These are phyloP conservation scores for Saitozyma sp. DNA, from an alignment of 768 basidiomycete genomes.

Conservation along the genomic window DNA sequence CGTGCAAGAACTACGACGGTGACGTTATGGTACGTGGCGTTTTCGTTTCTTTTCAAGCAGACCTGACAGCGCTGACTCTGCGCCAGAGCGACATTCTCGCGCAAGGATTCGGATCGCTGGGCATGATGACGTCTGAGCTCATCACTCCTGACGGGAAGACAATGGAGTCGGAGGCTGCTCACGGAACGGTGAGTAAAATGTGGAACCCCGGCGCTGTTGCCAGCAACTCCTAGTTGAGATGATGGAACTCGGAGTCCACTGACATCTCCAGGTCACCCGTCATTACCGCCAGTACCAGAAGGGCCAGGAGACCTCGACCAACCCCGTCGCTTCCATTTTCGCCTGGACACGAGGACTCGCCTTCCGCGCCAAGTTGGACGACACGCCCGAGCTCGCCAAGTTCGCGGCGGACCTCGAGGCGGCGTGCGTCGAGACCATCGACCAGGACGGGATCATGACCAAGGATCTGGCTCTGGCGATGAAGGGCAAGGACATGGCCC, in stretches of 20 bases:
- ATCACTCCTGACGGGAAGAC: constrained; percentile 91
- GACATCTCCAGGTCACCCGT: constrained; percentile 66
- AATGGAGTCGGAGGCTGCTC: constrained; percentile 94
- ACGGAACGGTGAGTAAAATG: constrained; percentile 59
- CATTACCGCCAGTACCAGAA: constrained; percentile 98
- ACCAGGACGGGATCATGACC: constrained; percentile 88
- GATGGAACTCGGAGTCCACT: not conserved
- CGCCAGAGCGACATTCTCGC: constrained; percentile 86
- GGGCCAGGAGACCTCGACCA: constrained; percentile 95
- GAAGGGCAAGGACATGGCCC: constrained; percentile 81
- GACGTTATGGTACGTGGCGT: constrained; percentile 66
- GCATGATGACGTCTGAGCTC: constrained; percentile 97
- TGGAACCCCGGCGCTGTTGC: constrained; percentile 9
- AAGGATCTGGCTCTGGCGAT: constrained; percentile 95
- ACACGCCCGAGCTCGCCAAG: constrained; percentile 67
- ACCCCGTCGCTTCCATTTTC: constrained; percentile 97
- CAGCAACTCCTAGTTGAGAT: not conserved
- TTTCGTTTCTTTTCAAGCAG: not conserved
- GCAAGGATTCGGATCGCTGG: constrained; percentile 92
- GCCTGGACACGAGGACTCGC: constrained; percentile 96
- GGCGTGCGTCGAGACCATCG: constrained; percentile 87
- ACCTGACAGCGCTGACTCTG: not conserved
- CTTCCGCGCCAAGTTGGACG: constrained; percentile 89
- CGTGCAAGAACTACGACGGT: constrained; percentile 66
- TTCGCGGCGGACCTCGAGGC: constrained; percentile 81